These are phyloP conservation scores for Yamadazyma sp. DNA, from an alignment of 1,139 yeast species.

Conservation along the genomic window DNA sequence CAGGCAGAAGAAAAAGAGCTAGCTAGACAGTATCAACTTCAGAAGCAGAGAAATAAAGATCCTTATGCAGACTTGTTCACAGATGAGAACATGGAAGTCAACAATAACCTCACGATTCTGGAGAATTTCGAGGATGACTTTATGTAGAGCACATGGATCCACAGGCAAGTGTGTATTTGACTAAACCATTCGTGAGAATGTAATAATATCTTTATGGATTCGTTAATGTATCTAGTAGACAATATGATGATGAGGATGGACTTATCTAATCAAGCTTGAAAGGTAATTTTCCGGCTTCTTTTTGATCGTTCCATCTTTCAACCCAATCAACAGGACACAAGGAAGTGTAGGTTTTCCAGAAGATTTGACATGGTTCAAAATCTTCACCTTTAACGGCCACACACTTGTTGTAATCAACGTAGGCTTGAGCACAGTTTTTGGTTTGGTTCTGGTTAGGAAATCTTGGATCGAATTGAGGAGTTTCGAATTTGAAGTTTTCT, in stretches of 20 bases:
- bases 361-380: slow-evolving; percentile 94
- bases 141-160: slow-evolving; percentile 35
- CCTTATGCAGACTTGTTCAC: slow-evolving; percentile 61
- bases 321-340: slow-evolving; percentile 93
- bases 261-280: slow-evolving; percentile 30
- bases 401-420: slow-evolving; percentile 97
- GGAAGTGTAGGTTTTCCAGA: slow-evolving; percentile 86
- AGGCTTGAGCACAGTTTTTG: slow-evolving; percentile 97
- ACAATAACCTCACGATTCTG: slow-evolving; percentile 53
- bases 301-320: slow-evolving; percentile 95
- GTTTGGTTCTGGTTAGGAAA: slow-evolving; percentile 97
- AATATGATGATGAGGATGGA: neutral
- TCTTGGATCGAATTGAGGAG: slow-evolving; percentile 89
- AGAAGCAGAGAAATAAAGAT: slow-evolving; percentile 36
- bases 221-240: slow-evolving; percentile 1
- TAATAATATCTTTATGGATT: slow-evolving; percentile 1
- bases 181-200: slow-evolving; percentile 1
- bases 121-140: slow-evolving; percentile 74
- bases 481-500: slow-evolving; percentile 58
- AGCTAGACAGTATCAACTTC: slow-evolving; percentile 23
- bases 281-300: slow-evolving; percentile 59
- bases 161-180: slow-evolving; percentile 2
- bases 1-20: slow-evolving; percentile 26
- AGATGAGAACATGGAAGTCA: slow-evolving; percentile 46
- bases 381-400: slow-evolving; percentile 96